These are phyloP conservation scores for Coffea canephora DNA, from an alignment of 257 asterid species.

Conservation along the genomic window DNA sequence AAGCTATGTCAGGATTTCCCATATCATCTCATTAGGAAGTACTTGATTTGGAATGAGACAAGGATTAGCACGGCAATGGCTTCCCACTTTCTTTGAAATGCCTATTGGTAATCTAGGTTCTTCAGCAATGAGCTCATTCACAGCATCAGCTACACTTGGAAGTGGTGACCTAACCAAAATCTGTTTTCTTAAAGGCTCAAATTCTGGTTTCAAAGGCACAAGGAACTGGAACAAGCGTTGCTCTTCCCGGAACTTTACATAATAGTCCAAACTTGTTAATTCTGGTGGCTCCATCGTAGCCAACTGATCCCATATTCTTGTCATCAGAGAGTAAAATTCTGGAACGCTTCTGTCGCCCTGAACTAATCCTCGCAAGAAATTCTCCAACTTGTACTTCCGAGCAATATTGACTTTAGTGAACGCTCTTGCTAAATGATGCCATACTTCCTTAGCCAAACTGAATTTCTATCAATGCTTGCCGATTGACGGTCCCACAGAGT, in stretches of 20 bases:
- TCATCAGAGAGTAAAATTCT: neutral
- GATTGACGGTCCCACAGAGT: neutral
- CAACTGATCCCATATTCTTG: neutral
- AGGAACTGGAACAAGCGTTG: neutral
- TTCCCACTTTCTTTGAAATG: no score
- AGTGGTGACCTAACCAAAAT: neutral
- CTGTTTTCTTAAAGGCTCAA: neutral
- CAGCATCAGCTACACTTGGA: neutral
- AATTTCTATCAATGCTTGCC: neutral
- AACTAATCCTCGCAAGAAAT: neutral
- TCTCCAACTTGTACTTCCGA: neutral
- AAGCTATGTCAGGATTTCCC: no score
- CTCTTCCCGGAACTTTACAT: neutral
- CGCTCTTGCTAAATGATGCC: neutral
- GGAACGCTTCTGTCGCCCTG: neutral
- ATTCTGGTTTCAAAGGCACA: neutral
- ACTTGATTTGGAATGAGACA: no score
- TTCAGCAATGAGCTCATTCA: neutral
- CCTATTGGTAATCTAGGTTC: neutral
- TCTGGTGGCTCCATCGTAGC: neutral
- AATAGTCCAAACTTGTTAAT: neutral
- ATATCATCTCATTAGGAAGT: no score
- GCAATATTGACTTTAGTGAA: neutral
- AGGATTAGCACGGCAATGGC: no score
- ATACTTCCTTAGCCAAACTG: neutral